These are phyloP conservation scores for Thuidium tamariscinum DNA, from an alignment of 225 moss, liverwort and hornwort genomes.

Conservation along the genomic window DNA sequence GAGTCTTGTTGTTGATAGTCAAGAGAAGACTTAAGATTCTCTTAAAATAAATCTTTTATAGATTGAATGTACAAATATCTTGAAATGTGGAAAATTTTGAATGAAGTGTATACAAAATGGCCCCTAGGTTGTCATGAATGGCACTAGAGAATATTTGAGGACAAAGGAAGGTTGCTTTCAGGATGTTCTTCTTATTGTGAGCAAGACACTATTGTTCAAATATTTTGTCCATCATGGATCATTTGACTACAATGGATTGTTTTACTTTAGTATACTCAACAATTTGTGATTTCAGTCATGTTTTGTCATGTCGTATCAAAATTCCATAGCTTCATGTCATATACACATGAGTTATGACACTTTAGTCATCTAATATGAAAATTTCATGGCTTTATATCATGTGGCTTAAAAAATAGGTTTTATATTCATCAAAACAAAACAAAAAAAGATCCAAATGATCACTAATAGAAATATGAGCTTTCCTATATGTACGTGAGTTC, in stretches of 20 bases:
- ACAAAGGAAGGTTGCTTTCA: too few species aligned
- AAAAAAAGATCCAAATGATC: neutral
- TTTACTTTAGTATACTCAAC: neutral
- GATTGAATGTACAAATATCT: rapidly evolving
- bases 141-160: too few species aligned
- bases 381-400: neutral
- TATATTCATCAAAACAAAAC: neutral
- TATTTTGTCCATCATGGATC: too few species aligned
- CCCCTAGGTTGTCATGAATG: rapidly evolving
- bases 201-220: too few species aligned
- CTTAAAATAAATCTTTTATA: rapidly evolving
- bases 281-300: neutral
- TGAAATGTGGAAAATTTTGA: neutral
- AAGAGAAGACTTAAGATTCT: rapidly evolving
- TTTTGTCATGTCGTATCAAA: neutral
- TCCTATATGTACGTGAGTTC: too few species aligned
- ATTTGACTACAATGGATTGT: too few species aligned
- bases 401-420: neutral
- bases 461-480: neutral
- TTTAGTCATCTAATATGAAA: neutral
- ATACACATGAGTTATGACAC: neutral
- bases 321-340: rapidly evolving
- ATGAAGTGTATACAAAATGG: rapidly evolving
- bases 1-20: neutral
- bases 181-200: too few species aligned